Evolutionary conservation across 495 filamentous ascomycete genomes (phyloP), one percentile per base, ranked within the genome.

Genomic region (Talaromyces liani): DNA sequence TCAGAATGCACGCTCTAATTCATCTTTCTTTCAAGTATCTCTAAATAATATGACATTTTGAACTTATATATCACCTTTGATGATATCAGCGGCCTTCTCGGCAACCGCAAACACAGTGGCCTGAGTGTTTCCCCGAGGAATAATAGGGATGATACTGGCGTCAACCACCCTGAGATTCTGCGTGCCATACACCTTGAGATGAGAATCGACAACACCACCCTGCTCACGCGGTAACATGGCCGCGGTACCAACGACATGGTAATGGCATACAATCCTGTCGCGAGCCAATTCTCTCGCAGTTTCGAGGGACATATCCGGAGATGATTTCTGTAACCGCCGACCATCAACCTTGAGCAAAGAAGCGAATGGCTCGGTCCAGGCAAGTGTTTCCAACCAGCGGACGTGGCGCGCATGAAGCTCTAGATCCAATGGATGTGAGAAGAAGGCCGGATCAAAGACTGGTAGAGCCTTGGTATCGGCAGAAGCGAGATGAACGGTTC

Each of bases 101-200:
- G 84, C 85, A 65, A 88, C 68, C 0, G 85, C 84, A 68, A 88
- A 89, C 4, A 85, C 69, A 0, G 77, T 83, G 1, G 78, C 71
- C 22, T 74, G 73, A 31, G 79, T 72, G 71, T 87, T 82, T 0
- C 76, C 78, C 14, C 75, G 70, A 2, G 84, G 75, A 29, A 86
- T 78, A 60, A 87, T 63, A 2, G 86, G 86, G 29, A 87, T 69
- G n/a, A 87, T 70, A 22, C 80, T 82, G 5, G 82, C 82, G 69
- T 86, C 84, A 4, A 82, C 72, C 1, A 85, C 74, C 4, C 83
- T 72, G 18, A 87, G 63, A 61, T 79, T 79, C 49, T 56, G 67
- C 2, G 73, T 73, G 0, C 82, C 83, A 66, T 84, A 82, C 0
- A 85, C 80, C 57, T 65, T 70, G 54, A 85, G 66, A 20, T 73